phyloP scores from a whole-genome alignment of 495 filamentous ascomycete species.

The Clavariopsis aquatica region DNA sequence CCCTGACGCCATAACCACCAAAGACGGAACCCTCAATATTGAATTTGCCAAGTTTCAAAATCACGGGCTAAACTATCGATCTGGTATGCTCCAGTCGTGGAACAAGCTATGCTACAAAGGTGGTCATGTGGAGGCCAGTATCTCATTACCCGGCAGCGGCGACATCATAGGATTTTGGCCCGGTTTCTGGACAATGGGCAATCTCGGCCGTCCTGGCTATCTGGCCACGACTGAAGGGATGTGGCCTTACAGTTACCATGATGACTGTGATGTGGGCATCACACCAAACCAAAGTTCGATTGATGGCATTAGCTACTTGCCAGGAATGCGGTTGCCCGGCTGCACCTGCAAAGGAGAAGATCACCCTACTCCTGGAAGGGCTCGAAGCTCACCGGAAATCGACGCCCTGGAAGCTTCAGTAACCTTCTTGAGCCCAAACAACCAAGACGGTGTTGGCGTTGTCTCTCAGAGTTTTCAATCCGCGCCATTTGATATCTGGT shows the following conservation, averaged over 20 bases:
- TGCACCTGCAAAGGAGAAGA: slow-evolving; percentile 68
- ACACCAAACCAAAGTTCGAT: slow-evolving; percentile 72
- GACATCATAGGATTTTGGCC: slow-evolving; percentile 75
- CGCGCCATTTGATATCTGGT: slow-evolving; percentile 77
- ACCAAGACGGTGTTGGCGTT: slow-evolving; percentile 54
- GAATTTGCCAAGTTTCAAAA: slow-evolving; percentile 68
- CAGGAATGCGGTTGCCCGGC: slow-evolving; percentile 72
- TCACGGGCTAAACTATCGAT: slow-evolving; percentile 69
- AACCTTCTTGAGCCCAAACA: slow-evolving; percentile 53
- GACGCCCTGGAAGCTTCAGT: slow-evolving; percentile 74
- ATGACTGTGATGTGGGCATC: slow-evolving; percentile 73
- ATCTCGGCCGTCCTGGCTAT: slow-evolving; percentile 69
- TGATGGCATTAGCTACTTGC: slow-evolving; percentile 68
- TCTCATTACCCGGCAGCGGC: slow-evolving; percentile 71
- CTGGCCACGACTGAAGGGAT: slow-evolving; percentile 71
- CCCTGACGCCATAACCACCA: slow-evolving; percentile 71
- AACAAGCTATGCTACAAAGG: slow-evolving; percentile 79
- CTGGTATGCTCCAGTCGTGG: slow-evolving; percentile 83
- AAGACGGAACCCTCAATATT: slow-evolving; percentile 66
- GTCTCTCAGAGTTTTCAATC: slow-evolving; percentile 73
- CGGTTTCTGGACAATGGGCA: slow-evolving; percentile 81
- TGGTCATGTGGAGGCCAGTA: slow-evolving; percentile 73
- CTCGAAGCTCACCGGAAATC: slow-evolving; percentile 73
- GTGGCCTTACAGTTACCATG: slow-evolving; percentile 77
- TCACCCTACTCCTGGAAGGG: slow-evolving; percentile 69